Conservation (phyloP, 495 filamentous ascomycete species). For the Daldinia bambusicola region DNA sequence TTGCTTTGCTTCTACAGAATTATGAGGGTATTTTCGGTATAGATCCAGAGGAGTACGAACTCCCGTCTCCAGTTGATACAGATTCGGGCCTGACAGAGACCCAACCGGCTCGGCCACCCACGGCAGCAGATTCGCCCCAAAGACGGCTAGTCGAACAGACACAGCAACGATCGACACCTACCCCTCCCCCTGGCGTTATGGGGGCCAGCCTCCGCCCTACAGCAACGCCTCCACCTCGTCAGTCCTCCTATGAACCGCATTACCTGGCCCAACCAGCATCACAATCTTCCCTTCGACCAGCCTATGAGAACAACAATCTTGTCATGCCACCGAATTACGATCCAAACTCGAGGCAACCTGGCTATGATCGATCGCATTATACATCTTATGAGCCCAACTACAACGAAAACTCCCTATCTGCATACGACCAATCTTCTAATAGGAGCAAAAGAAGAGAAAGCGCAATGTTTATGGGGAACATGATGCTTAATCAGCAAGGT, state of each 20-base stretch:
- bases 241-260: conserved; percentile 50
- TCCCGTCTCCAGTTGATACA: conserved; percentile 49
- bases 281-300: conserved; percentile 51
- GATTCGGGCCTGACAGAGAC: conserved; percentile 37
- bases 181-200: conserved; percentile 54
- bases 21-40: conserved; percentile 86
- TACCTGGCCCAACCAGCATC: conserved; percentile 48
- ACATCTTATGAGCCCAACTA: conserved; percentile 47
- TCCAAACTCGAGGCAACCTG: conserved; percentile 30
- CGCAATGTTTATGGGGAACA: conserved; percentile 57
- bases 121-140: conserved; percentile 56
- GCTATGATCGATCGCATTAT: conserved; percentile 57
- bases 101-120: conserved; percentile 53
- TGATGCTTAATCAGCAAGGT: conserved; percentile 55
- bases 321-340: conserved; percentile 49
- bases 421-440: conserved; percentile 55
- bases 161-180: conserved; percentile 54
- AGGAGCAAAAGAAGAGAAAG: conserved; percentile 58
- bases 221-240: conserved; percentile 57
- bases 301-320: conserved; percentile 54
- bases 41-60: conserved; percentile 67
- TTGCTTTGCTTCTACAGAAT: conserved; percentile 92
- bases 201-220: conserved; percentile 52
- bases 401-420: conserved; percentile 48
- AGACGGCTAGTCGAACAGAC: conserved; percentile 56